Percentiles rank a stretch among this genome's conserved stretches.
Evolutionary conservation across 1,139 yeast species (phyloP).

Genomic region (Taphrina populina): DNA sequence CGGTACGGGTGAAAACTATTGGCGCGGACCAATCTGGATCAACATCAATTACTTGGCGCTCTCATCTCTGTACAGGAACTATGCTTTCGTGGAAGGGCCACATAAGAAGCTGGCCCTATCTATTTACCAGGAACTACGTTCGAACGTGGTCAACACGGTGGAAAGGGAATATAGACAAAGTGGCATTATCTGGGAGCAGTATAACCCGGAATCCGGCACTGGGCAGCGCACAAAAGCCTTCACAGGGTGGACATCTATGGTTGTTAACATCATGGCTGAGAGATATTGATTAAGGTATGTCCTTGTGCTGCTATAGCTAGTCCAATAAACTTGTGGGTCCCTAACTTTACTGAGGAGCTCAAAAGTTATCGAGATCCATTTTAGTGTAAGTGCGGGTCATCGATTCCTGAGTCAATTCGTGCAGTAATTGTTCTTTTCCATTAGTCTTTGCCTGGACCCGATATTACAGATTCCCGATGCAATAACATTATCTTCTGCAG

Average conservation of each 20-base stretch:
- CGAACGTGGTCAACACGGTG: constrained; percentile 67
- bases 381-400: no score
- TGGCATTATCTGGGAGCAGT: constrained; percentile 84
- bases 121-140: constrained; percentile 60
- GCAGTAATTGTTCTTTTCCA: no score
- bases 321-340: no score
- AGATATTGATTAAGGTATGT: no score
- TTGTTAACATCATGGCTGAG: constrained; percentile 65
- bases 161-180: constrained; percentile 66
- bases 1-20: constrained; percentile 82
- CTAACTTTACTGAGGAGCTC: no score
- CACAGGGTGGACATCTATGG: constrained; percentile 90
- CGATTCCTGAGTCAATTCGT: no score
- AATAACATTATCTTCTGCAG: no score
- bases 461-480: no score
- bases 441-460: no score
- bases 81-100: constrained; percentile 40
- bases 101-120: constrained; percentile 49
- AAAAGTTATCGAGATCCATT: no score
- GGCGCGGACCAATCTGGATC: constrained; percentile 96
- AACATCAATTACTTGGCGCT: constrained; percentile 81
- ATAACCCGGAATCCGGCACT: constrained; percentile 70
- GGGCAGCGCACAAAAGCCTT: constrained; percentile 86
- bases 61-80: constrained; percentile 58
- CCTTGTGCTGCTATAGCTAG: no score